Conservation (phyloP, 495 filamentous ascomycete species). For the Aspergillus olivimuriae region DNA sequence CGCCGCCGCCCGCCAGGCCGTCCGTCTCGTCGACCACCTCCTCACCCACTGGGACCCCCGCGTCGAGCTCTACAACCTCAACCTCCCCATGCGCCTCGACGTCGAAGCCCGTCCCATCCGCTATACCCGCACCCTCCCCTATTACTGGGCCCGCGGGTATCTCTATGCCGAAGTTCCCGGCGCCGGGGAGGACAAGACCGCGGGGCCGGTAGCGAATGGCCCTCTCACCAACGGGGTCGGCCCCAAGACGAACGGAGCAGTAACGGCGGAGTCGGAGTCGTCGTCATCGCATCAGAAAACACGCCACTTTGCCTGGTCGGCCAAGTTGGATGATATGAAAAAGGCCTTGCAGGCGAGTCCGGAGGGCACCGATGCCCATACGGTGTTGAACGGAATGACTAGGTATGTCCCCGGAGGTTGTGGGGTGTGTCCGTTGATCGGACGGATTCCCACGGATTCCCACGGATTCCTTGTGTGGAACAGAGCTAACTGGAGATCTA, state of each 20-base stretch:
- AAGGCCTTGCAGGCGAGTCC: constrained; percentile 38
- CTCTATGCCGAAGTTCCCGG: constrained; percentile 62
- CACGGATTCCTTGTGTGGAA: no score
- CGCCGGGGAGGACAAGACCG: no score
- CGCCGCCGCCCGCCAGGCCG: constrained; percentile 60
- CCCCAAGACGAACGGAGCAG: not conserved
- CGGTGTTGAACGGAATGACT: constrained; percentile 65
- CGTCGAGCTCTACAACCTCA: constrained; percentile 81
- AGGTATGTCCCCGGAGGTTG: no score
- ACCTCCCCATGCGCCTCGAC: constrained; percentile 65
- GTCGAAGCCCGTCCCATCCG: constrained; percentile 58
- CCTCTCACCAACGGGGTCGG: no score
- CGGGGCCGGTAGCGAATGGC: constrained; percentile 13
- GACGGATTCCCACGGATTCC: no score
- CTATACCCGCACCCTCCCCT: constrained; percentile 77
- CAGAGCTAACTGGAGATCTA: not conserved
- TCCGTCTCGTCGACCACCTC: constrained; percentile 69
- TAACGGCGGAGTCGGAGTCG: not conserved
- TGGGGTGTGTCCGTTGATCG: constrained; percentile 4
- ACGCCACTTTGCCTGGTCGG: constrained; percentile 37
- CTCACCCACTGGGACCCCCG: constrained; percentile 63
- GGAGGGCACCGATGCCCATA: constrained; percentile 91
- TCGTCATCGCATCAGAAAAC: constrained; percentile 12
- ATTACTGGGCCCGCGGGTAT: constrained; percentile 74
- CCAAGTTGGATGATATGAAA: constrained; percentile 43